Evolutionary conservation across 176 grass and related monocot species (phyloP), one percentile per base, ranked within the genome.

Genomic region (Bothriochloa decipiens): DNA sequence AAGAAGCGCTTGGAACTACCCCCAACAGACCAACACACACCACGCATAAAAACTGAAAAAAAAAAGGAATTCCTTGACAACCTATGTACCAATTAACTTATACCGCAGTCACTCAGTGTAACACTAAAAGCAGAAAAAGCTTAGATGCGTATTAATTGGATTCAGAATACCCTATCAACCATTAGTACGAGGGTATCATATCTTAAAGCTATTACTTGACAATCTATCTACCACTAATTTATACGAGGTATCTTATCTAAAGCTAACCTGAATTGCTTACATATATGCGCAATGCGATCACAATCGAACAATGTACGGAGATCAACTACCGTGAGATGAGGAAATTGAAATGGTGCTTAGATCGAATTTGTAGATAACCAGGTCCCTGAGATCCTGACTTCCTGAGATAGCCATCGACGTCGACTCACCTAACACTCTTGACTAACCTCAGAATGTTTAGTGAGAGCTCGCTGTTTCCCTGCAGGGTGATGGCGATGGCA

Each of bases 381-480:
- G 45, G 28, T 47, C 32, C 32, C 36, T 83, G 80, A 52, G 27
- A 68, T 74, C 46, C 53, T 57, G 53, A 57, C 53, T 57, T 57
- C 53, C 20, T 57, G 6, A 69, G 67, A 52, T 70, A 81, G 62
- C 22, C 84, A 83, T 37, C 6, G 39, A 41, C 39, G 7, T 82
- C 77, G n/a, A 50, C 70, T 79, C 32, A 82, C 73, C 82, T 89
- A 81, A 65, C 74, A 57, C 88, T 50, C 74, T 41, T n/a, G 80
- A 87, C 49, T 87, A 87, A 84, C 61, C 61, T 68, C 70, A 62
- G 73, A 77, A 17, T 83, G 67, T 49, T 18, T 3, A 82, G 45
- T 67, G 23, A 40, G 46, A 82, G 49, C 33, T 35, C 61, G 50
- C 70, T 37, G 49, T 81, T 36, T 27, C 6, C 50, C 22, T 40